phyloP scores from a whole-genome alignment of 2,329 filamentous ascomycete genomes.

The Aplosporella prunicola region DNA sequence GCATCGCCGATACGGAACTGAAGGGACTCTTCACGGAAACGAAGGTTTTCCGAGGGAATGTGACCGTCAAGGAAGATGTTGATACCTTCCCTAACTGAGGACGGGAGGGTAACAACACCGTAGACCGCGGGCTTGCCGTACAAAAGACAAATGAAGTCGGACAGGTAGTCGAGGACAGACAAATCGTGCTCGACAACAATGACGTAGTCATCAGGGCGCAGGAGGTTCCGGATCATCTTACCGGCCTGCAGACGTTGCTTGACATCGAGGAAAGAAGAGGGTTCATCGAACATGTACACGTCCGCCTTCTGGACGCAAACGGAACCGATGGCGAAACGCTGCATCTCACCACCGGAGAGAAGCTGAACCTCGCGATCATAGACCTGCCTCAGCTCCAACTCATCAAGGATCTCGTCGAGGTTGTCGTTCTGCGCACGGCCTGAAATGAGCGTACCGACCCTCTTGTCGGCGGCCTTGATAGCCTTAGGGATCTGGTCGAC shows the following conservation, averaged over 20 bases:
- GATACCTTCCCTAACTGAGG: slow-evolving; percentile 97
- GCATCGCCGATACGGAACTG: slow-evolving; percentile 91
- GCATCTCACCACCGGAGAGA: slow-evolving; percentile 93
- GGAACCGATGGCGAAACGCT: slow-evolving; percentile 93
- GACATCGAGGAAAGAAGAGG: slow-evolving; percentile 97
- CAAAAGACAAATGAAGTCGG: slow-evolving; percentile 94
- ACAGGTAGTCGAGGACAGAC: slow-evolving; percentile 96
- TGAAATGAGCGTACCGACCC: slow-evolving; percentile 69
- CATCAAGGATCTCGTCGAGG: slow-evolving; percentile 69
- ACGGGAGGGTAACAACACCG: slow-evolving; percentile 90
- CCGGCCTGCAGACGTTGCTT: slow-evolving; percentile 95
- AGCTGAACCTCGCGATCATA: slow-evolving; percentile 82
- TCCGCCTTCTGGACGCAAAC: slow-evolving; percentile 95
- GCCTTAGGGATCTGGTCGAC: slow-evolving; percentile 96
- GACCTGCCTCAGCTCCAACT: slow-evolving; percentile 80
- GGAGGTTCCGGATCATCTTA: slow-evolving; percentile 81
- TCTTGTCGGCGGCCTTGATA: slow-evolving; percentile 71
- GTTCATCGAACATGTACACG: slow-evolving; percentile 97
- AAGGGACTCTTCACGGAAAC: slow-evolving; percentile 93
- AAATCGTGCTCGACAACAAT: slow-evolving; percentile 99
- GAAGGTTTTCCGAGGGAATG: slow-evolving; percentile 95
- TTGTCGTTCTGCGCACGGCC: slow-evolving; percentile 69
- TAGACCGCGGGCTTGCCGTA: slow-evolving; percentile 95
- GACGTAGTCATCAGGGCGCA: slow-evolving; percentile 85
- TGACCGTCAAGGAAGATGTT: slow-evolving; percentile 98